phyloP scores from a whole-genome alignment of 768 basidiomycete species.

The Boletus sp. region DNA sequence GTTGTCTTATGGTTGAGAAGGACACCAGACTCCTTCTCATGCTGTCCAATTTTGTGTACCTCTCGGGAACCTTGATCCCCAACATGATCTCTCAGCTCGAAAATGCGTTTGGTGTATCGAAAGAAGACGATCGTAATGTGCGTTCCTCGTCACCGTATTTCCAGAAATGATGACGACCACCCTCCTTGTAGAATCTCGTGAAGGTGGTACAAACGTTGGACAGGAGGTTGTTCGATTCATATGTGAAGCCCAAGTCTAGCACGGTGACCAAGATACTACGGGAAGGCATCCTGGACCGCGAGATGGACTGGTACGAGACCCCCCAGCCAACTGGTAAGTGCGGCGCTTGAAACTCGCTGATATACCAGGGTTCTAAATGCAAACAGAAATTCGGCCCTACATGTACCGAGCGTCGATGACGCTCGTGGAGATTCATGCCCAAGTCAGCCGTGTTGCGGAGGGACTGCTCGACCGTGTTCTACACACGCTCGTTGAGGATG shows the following conservation, averaged over 20 bases:
- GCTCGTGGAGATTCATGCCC: constrained; percentile 89
- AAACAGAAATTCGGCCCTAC: constrained; percentile 87
- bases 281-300: constrained; percentile 71
- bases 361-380: background rate
- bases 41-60: constrained; percentile 81
- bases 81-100: constrained; percentile 81
- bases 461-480: constrained; percentile 80
- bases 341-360: background rate
- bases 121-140: constrained; percentile 73
- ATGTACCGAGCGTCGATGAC: constrained; percentile 87
- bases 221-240: constrained; percentile 85
- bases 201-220: constrained; percentile 83
- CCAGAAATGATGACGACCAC: background rate
- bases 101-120: constrained; percentile 65
- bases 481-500: constrained; percentile 74
- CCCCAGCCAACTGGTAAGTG: constrained; percentile 83
- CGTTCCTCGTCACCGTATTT: constrained; percentile 6
- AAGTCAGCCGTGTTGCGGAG: constrained; percentile 79
- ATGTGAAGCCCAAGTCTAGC: constrained; percentile 79
- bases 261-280: constrained; percentile 65
- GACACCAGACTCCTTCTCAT: constrained; percentile 86
- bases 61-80: constrained; percentile 70
- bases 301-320: constrained; percentile 94
- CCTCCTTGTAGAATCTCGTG: constrained; percentile 55
- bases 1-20: constrained; percentile 40